Base-by-base conservation (phyloP, 139 green algal species). In the Volvox africanus region DNA sequence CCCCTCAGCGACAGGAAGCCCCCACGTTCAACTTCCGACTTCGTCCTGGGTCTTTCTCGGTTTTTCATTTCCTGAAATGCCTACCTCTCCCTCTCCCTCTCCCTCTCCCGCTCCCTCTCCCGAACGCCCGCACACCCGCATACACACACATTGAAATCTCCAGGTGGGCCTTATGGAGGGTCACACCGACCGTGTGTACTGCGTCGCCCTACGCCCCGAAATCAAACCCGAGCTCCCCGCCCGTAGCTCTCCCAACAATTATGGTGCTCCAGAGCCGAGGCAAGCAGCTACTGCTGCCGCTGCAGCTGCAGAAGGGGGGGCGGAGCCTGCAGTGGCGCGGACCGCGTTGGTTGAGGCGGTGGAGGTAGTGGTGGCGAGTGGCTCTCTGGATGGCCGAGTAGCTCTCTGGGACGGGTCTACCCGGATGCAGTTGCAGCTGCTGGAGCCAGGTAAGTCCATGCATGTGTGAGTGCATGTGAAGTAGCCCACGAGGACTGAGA, bases 131-230 rank as follows among this genome's bases (percentile, higher is more conserved):
- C 28, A 3, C 32, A 9, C 33, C 5, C 44, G 44, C 9, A 55
- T 55, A 9, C 44, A 55, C 44, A 55, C n/a, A n/a, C n/a, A 55
- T 55, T 55, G 44, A 55, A 55, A 55, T 55, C 37, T 26, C 20
- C 79, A 85, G 79, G 79, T 85, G 37, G 79, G 79, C 37, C 19
- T 68, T 19, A 68, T 85, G 79, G 37, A 85, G 2, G 79, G 79
- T 17, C 79, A 85, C 36, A 85, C 79, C 3, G 79, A 85, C 79
- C 36, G 79, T 24, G 79, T 85, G 20, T 85, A 85, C 79, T 85
- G 79, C 79, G 2, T 85, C 21, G 79, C 79, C 14, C 36, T 85
- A 5, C 33, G 73, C 18, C 73, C 73, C 73, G 73, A 80, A 37
- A 80, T 19, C 73, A 55, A 55, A 55, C 44, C 44, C 44, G 5